Evolutionary conservation across 1,284 basidiomycete species (phyloP).

Genomic region (Mrakiaceae sp.): DNA sequence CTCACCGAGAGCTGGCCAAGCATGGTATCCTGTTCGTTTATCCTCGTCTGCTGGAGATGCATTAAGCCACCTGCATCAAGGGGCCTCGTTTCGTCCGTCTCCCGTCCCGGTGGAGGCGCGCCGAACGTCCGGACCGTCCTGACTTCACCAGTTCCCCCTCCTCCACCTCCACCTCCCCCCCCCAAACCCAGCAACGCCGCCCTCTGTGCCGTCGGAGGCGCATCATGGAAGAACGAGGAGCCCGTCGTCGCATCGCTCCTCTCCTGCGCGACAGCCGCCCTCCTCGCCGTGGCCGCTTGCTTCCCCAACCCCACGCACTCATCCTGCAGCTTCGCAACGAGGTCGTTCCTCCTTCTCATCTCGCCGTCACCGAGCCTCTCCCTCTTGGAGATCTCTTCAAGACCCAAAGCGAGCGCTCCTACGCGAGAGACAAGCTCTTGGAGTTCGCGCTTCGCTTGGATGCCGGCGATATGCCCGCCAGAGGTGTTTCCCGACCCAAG

Average conservation of each 20-base stretch:
- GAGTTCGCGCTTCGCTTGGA: constrained; percentile 66
- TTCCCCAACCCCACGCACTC: constrained; percentile 70
- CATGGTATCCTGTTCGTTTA: constrained; percentile 30
- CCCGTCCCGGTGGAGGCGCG: constrained; percentile 19
- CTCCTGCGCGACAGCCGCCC: neutral
- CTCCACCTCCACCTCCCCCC: neutral
- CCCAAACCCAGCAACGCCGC: constrained; percentile 6
- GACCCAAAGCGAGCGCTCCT: constrained; percentile 50
- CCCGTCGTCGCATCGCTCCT: neutral
- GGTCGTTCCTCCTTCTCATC: constrained; percentile 63
- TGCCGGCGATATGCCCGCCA: constrained; percentile 62
- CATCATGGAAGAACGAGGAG: neutral
- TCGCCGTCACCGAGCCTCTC: constrained; percentile 63
- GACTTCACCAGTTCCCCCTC: no score
- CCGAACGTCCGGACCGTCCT: constrained; percentile 12
- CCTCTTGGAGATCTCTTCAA: constrained; percentile 50
- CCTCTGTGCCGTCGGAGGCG: neutral
- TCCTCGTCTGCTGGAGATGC: constrained; percentile 26
- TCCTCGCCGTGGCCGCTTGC: constrained; percentile 56
- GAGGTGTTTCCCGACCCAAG: constrained; percentile 54
- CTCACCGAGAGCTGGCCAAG: constrained; percentile 24
- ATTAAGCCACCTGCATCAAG: constrained; percentile 27
- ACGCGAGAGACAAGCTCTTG: constrained; percentile 56
- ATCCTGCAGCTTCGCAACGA: constrained; percentile 68
- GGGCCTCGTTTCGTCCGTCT: constrained; percentile 27